These are phyloP conservation scores for Coemansia sp. DNA, from an alignment of 192 early-diverging fungal genomes.

Conservation along the genomic window DNA sequence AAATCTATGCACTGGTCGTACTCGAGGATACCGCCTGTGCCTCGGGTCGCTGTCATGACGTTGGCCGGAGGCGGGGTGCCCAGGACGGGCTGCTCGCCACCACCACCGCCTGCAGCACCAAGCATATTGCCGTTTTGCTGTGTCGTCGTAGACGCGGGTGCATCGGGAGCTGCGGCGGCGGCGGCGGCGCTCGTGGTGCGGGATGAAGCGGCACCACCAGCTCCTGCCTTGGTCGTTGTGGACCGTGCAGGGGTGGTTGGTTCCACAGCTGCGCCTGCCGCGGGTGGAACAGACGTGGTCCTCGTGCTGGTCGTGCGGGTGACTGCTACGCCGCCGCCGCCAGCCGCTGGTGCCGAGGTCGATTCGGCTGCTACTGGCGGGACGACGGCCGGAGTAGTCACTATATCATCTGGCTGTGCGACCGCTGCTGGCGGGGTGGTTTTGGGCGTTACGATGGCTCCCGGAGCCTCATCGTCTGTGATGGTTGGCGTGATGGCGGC, in stretches of 20 bases:
- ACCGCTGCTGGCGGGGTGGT: not conserved
- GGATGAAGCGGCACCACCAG: not conserved
- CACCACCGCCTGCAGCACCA: constrained; percentile 33
- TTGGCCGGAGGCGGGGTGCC: constrained; percentile 13
- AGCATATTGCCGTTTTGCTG: constrained; percentile 1
- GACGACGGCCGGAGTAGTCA: too few relatives aligned
- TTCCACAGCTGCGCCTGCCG: too few relatives aligned
- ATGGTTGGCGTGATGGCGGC: not conserved
- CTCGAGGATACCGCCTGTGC: constrained; percentile 36
- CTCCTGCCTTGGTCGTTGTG: constrained; percentile 1
- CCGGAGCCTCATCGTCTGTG: not conserved
- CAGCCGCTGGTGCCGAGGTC: too few relatives aligned
- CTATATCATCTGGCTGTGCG: too few relatives aligned
- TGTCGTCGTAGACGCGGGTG: not conserved
- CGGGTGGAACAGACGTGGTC: too few relatives aligned
- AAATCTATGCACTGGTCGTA: constrained; percentile 38
- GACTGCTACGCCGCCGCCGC: too few relatives aligned
- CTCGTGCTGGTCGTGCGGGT: too few relatives aligned
- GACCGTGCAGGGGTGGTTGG: too few relatives aligned
- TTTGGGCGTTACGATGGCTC: not conserved
- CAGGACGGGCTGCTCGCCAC: constrained; percentile 12
- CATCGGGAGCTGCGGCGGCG: not conserved
- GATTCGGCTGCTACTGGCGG: too few relatives aligned
- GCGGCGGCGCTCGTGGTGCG: not conserved
- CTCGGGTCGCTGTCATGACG: constrained; percentile 35